Evolutionary conservation across 2,329 filamentous ascomycete species (phyloP), one percentile per base, ranked within the genome.

Genomic region (Aspergillus carbonarius): DNA sequence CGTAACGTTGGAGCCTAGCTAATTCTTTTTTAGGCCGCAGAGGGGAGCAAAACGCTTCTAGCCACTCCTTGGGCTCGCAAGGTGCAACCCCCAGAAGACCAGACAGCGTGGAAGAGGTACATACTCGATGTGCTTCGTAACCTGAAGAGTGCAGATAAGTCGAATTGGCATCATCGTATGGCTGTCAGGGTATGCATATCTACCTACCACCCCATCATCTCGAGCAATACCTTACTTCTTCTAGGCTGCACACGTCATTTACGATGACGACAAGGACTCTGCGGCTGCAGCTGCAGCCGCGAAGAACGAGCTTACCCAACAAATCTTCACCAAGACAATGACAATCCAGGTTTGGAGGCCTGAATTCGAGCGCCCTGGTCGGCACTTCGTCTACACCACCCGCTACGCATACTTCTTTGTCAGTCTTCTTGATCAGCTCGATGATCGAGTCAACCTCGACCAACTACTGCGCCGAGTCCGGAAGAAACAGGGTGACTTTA

Each of bases 241-340:
- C n/a, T 70, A 82, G 69, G 73, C 84, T 62, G 87, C 86, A 5
- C 82, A 83, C 63, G 80, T 88, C 40, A 76, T 88, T 6, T 89
- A 85, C 64, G 81, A 88, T 58, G 82, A 83, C 40, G 72, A 76
- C 2, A 78, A 79, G 49, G 79, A 81, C 53, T 74, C 81, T n/a
- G 17, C 30, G 12, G 67, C 80, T 64, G 80, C 82, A 10, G 82
- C 82, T 5, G 74, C 82, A 13, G 85, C 83, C 32, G 88, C 90
- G 20, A 93, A 92, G 66, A 85, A 88, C 69, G 90, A 93, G 55
- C 85, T 96, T 13, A 93, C 92, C 51, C 83, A 86, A 54, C 89
- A 96, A 42, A 88, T 96, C 55, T 93, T 96, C 65, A 96, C 93
- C 39, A 96, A 96, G 77, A 96, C 92, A 0, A 96, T 96, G 88